Evolutionary conservation across 1,139 yeast species (phyloP).

Genomic region (Sugiyamaella neomexicana): DNA sequence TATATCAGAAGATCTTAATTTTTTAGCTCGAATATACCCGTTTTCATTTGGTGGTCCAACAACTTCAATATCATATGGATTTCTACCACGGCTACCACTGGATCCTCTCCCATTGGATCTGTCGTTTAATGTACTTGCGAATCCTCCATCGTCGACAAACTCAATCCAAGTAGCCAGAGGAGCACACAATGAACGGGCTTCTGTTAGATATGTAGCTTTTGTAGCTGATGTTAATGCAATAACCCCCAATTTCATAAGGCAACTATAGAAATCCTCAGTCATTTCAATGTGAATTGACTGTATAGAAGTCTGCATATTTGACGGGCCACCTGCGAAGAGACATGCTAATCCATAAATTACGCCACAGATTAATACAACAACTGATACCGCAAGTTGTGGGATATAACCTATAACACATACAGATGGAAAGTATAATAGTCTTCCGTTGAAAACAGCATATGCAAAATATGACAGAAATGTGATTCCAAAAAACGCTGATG

Average conservation of each 20-base stretch:
- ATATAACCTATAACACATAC: constrained; percentile 56
- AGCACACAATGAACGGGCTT: constrained; percentile 51
- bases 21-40: constrained; percentile 6
- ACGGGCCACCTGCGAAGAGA: constrained; percentile 55
- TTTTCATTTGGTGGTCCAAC: constrained; percentile 18
- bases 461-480: constrained; percentile 52
- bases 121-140: not conserved
- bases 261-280: constrained; percentile 66
- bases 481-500: constrained; percentile 59
- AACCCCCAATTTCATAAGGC: constrained; percentile 59
- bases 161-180: constrained; percentile 65
- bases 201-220: constrained; percentile 62
- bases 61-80: constrained; percentile 27
- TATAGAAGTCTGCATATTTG: constrained; percentile 44
- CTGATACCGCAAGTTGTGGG: constrained; percentile 60
- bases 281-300: constrained; percentile 40
- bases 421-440: constrained; percentile 52
- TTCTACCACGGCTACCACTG: constrained; percentile 5
- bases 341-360: constrained; percentile 56
- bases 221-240: constrained; percentile 68
- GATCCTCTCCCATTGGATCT: not conserved
- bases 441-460: constrained; percentile 42
- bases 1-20: not conserved
- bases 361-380: constrained; percentile 52
- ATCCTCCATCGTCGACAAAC: constrained; percentile 16